Evolutionary conservation across 1,284 basidiomycete species (phyloP), one percentile per base, ranked within the genome.

Genomic region (Ganoderma sinense): DNA sequence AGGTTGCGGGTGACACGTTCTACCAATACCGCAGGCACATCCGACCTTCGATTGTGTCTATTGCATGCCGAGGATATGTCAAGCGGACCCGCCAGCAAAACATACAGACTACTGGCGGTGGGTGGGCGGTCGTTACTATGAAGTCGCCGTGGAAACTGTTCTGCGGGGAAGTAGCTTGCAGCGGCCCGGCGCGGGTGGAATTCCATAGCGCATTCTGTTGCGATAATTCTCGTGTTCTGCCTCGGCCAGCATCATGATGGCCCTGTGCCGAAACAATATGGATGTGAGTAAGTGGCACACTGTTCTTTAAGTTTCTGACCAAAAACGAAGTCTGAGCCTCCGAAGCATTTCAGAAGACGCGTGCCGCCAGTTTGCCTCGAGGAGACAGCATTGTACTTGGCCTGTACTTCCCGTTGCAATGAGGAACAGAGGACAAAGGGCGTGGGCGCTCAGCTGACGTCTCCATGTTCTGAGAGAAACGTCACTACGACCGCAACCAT

Each of bases 141-240:
- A 60, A 64, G 64, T 69, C 51, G 68, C 64, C 65, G 55, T 71
- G 67, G 70, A 59, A 68, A 71, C 72, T 40, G 39, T 41, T 14
- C 59, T 61, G n/a, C n/a, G 20, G n/a, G n/a, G 31, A n/a, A 20
- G 59, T 13, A n/a, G 59, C 39, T 40, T 61, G 68, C 60, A 5
- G 39, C 59, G 59, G 59, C 59, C 40, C 68, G 68, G 64, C 39
- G 39, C 53, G 68, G 31, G 4, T 11, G 40, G 58, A 48, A 33
- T 66, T 69, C 68, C 53, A 55, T 43, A 29, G 39, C 23, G 31
- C 18, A 8, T 69, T 69, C 68, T 66, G 68, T 58, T 69, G 60
- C 29, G 61, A 66, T 59, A 23, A n/a, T 31, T 55, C 29, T 41
- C 56, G 40, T 20, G 29, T 10, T 60, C 36, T 61, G 7, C 64